Conservation (phyloP, 352 stramenopile species). For the Aphanomyces stellatus region DNA sequence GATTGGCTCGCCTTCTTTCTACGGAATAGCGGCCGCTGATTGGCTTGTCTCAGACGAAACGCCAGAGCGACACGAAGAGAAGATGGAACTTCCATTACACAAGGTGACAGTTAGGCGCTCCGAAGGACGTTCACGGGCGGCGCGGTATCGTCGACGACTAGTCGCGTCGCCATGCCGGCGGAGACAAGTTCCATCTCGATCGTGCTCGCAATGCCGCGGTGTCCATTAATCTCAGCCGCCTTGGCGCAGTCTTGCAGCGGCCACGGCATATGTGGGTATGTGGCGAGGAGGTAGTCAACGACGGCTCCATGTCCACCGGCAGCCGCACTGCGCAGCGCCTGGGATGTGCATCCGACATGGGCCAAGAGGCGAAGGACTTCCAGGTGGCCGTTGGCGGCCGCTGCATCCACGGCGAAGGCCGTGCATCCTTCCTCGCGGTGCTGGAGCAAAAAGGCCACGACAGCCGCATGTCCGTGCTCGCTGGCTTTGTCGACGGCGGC, state of each 20-base stretch:
- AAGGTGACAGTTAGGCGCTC: not conserved
- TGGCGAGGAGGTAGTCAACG: not conserved
- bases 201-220: not conserved
- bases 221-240: not conserved
- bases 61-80: not conserved
- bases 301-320: not conserved
- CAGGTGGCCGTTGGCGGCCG: slow-evolving; percentile 27
- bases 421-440: slow-evolving; percentile 22
- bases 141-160: not conserved
- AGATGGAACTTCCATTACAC: not conserved
- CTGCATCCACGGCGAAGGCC: slow-evolving; percentile 22
- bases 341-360: not conserved
- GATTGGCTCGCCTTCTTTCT: not conserved
- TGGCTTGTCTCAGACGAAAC: not conserved
- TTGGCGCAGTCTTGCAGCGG: not conserved
- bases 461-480: slow-evolving; percentile 14
- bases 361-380: slow-evolving; percentile 18
- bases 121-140: not conserved
- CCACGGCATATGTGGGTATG: not conserved
- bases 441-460: slow-evolving; percentile 22
- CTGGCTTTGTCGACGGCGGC: slow-evolving; percentile 21
- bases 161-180: not conserved
- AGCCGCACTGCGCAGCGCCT: not conserved
- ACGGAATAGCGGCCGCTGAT: not conserved
- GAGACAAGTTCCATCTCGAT: slow-evolving; percentile 8